Percentiles rank a stretch among this genome's conserved stretches.
These are phyloP conservation scores for Fusarium sp. DNA, from an alignment of 2,329 filamentous ascomycete species.

Conservation along the genomic window DNA sequence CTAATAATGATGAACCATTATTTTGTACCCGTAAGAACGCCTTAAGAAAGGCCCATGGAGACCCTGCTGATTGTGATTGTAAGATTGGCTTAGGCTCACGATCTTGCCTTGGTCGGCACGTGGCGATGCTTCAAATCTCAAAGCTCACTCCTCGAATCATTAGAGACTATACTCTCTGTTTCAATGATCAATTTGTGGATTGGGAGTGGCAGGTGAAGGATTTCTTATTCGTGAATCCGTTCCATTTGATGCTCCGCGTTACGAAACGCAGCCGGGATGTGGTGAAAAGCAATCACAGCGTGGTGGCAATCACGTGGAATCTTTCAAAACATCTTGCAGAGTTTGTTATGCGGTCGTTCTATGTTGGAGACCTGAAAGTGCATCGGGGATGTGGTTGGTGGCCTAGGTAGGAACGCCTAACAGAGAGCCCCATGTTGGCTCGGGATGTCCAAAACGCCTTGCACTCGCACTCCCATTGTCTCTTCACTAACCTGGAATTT, in stretches of 20 bases:
- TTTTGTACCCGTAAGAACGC: constrained; percentile 30
- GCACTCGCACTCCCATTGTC: neutral
- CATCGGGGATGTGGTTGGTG: too few relatives aligned
- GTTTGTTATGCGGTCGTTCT: too few relatives aligned
- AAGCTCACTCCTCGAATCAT: constrained; percentile 19
- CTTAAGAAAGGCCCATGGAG: too few relatives aligned
- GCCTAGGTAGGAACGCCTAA: neutral
- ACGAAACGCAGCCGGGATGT: neutral
- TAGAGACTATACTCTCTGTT: constrained; percentile 21
- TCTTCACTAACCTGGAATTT: accelerated
- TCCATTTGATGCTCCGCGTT: constrained; percentile 16
- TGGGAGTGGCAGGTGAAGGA: constrained; percentile 1
- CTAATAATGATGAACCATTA: constrained; percentile 28
- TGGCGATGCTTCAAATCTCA: constrained; percentile 30
- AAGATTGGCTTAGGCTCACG: constrained; percentile 33
- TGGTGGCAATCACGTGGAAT: too few relatives aligned
- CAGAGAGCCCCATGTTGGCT: neutral
- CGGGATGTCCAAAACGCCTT: neutral
- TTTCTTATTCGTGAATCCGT: constrained; percentile 20
- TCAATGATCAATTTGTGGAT: too few relatives aligned
- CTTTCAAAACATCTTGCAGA: too few relatives aligned
- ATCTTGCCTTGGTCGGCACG: constrained; percentile 21
- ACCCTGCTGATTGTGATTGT: neutral
- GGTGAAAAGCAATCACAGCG: too few relatives aligned
- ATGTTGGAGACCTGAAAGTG: too few relatives aligned